Conservation (phyloP, 257 asterid species). For the Thymus quinquecostatus region DNA sequence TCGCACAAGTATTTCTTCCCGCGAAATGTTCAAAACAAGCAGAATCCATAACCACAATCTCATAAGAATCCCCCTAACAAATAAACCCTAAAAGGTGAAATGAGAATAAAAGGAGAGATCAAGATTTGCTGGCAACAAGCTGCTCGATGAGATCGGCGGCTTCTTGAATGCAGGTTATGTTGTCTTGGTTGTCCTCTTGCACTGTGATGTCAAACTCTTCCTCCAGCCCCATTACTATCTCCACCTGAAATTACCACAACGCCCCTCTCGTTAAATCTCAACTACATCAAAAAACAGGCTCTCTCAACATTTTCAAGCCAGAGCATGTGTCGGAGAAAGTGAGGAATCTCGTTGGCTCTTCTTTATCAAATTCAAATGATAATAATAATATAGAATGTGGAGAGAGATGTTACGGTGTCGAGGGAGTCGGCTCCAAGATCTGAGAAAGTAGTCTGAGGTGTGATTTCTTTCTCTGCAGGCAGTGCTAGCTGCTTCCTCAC, state of each 20-base stretch:
- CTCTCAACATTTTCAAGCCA: background rate
- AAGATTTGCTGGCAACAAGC: slow-evolving; percentile 45
- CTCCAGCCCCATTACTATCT: slow-evolving; percentile 82
- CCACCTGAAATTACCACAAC: slow-evolving; percentile 53
- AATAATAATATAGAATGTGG: background rate
- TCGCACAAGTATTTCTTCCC: background rate
- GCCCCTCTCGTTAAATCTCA: background rate
- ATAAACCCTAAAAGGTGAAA: background rate
- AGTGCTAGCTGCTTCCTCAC: slow-evolving; percentile 74
- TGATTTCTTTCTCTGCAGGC: slow-evolving; percentile 50
- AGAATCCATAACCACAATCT: background rate
- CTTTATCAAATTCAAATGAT: background rate
- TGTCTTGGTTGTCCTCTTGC: slow-evolving; percentile 74
- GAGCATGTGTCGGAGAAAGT: background rate
- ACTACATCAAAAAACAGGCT: background rate
- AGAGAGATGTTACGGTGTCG: slow-evolving; percentile 52
- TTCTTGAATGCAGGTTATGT: slow-evolving; percentile 66
- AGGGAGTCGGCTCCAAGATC: slow-evolving; percentile 88
- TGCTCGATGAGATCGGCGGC: slow-evolving; percentile 82
- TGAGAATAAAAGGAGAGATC: background rate
- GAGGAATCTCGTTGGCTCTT: background rate
- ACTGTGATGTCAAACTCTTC: slow-evolving; percentile 68
- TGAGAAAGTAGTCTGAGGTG: slow-evolving; percentile 54
- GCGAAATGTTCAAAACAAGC: slow-evolving; percentile 1
- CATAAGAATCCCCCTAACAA: background rate